Conservation (phyloP, 2,329 filamentous ascomycete species). For the Teratosphaeriaceae sp. region DNA sequence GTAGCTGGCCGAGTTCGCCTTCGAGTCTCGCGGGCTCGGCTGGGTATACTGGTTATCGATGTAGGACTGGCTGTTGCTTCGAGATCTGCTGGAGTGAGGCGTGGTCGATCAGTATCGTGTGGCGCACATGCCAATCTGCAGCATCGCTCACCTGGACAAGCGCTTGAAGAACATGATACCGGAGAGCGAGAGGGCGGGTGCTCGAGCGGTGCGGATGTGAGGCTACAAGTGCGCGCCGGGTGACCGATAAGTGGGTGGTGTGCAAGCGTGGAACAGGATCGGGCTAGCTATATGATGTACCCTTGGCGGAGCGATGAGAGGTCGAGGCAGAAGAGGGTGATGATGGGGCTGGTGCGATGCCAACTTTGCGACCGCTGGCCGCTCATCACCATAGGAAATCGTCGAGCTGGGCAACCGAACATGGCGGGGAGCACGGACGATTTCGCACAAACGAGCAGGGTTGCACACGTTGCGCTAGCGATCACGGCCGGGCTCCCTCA, state of each 20-base stretch:
- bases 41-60: slow-evolving; percentile 37
- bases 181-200: background rate
- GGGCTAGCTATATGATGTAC: background rate
- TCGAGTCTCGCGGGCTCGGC: slow-evolving; percentile 30
- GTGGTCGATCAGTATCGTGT: slow-evolving; percentile 43
- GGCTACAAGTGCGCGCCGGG: slow-evolving; percentile 1
- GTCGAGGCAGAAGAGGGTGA: background rate
- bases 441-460: background rate
- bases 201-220: background rate
- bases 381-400: background rate
- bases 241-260: slow-evolving; percentile 5
- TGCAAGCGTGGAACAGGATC: slow-evolving; percentile 4
- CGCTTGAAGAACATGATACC: slow-evolving; percentile 7
- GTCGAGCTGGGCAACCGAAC: background rate
- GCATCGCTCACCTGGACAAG: background rate
- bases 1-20: slow-evolving; percentile 40
- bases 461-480: background rate
- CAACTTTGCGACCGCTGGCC: background rate
- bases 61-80: slow-evolving; percentile 44
- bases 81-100: slow-evolving; percentile 31
- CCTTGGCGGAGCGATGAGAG: background rate
- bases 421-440: background rate
- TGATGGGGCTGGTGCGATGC: background rate
- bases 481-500: background rate
- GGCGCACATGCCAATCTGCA: background rate